Evolutionary conservation across 1,139 yeast species (phyloP).

Genomic region (Meyerozyma guilliermondii): DNA sequence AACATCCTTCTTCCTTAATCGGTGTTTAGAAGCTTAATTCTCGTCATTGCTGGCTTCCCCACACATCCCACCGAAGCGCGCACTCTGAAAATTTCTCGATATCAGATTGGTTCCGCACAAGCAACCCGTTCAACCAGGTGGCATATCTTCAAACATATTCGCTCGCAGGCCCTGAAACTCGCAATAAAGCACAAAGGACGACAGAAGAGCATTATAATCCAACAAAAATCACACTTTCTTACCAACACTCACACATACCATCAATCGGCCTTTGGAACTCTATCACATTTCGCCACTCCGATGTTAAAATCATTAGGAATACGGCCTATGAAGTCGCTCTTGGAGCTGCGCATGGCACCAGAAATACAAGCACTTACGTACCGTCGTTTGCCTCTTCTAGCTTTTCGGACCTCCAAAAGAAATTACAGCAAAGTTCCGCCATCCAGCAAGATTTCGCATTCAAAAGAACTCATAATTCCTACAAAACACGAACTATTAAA

Average conservation of each 20-base stretch:
- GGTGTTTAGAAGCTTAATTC: not conserved
- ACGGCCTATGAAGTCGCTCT: not conserved
- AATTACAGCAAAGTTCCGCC: not conserved
- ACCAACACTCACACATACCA: not conserved
- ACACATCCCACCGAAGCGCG: not conserved
- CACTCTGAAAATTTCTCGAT: constrained; percentile 3
- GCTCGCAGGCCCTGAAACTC: too few species aligned
- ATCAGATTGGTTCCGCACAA: not conserved
- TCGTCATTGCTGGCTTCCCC: not conserved
- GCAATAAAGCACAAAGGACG: too few species aligned
- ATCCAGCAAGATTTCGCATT: not conserved
- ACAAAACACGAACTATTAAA: constrained; percentile 38
- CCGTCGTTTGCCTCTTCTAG: not conserved
- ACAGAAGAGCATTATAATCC: too few species aligned
- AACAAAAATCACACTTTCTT: too few species aligned
- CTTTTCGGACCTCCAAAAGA: not conserved
- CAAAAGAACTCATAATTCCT: not conserved
- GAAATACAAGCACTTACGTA: not conserved
- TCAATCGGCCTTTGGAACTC: not conserved
- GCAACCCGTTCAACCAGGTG: not conserved
- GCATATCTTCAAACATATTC: not conserved
- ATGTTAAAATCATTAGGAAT: not conserved
- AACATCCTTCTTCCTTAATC: not conserved
- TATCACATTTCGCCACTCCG: not conserved
- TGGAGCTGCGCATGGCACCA: not conserved